Conservation (phyloP, 2,329 filamentous ascomycete genomes). For the Diaporthe vaccinii region DNA sequence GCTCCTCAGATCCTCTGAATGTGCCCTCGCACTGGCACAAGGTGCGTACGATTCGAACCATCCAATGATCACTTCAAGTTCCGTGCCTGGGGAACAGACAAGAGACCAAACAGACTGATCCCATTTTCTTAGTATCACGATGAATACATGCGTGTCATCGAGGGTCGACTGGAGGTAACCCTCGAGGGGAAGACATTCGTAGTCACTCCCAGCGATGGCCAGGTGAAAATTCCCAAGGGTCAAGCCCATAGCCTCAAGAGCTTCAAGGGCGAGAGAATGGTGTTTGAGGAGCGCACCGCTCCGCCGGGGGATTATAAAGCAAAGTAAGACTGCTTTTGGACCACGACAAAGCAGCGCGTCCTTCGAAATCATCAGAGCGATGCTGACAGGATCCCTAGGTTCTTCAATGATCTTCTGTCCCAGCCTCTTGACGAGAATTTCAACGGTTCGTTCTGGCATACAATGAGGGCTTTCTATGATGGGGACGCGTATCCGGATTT, state of each 20-base stretch:
- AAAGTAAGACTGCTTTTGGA: constrained; percentile 1
- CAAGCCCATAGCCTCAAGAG: constrained; percentile 8
- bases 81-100: background rate
- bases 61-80: background rate
- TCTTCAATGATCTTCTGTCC: constrained; percentile 22
- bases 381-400: constrained; percentile 4
- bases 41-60: background rate
- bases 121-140: background rate
- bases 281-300: constrained; percentile 20
- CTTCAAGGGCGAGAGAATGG: constrained; percentile 18
- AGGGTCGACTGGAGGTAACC: background rate
- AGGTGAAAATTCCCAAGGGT: background rate
- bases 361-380: background rate
- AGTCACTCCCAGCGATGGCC: background rate
- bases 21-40: constrained; percentile 3
- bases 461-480: constrained; percentile 30
- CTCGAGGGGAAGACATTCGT: background rate
- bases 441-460: background rate
- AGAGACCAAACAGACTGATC: background rate
- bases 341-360: background rate
- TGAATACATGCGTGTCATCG: constrained; percentile 1
- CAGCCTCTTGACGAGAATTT: constrained; percentile 1
- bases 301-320: constrained; percentile 27
- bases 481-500: constrained; percentile 22
- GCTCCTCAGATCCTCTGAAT: background rate